A percentile compares a stretch with the other conserved stretches of the same genome.
These are phyloP conservation scores for Lyophyllum semitale DNA, from an alignment of 768 basidiomycete genomes.

Conservation along the genomic window DNA sequence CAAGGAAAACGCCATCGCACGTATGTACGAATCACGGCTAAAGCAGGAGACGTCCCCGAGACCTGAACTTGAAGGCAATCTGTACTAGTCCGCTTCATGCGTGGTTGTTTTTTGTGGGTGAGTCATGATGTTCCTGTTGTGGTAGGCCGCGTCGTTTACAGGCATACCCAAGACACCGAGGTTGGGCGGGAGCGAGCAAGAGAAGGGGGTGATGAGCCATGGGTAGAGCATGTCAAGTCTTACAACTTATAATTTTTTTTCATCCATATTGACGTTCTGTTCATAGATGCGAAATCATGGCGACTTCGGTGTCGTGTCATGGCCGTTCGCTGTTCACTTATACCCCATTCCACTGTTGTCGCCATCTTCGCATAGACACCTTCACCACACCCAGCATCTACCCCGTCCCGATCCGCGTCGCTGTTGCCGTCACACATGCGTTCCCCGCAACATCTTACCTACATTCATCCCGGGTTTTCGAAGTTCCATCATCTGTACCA, in stretches of 20 bases:
- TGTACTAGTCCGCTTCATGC: conserved; percentile 72
- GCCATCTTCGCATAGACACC: conserved; percentile 52
- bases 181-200: conserved; percentile 54
- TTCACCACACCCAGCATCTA: background rate
- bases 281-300: conserved; percentile 72
- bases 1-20: no score
- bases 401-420: background rate
- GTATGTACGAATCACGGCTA: no score
- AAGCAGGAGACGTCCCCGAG: no score
- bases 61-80: no score
- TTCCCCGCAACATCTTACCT: background rate
- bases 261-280: background rate
- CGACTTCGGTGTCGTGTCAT: conserved; percentile 75
- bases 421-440: background rate
- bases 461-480: background rate
- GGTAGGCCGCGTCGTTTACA: conserved; percentile 57
- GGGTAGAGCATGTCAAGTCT: conserved; percentile 49
- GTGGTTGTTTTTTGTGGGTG: conserved; percentile 80
- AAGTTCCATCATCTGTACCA: conserved; percentile 5
- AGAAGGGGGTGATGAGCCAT: conserved; percentile 57
- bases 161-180: conserved; percentile 63
- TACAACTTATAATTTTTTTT: background rate
- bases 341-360: conserved; percentile 71
- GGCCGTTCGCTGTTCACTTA: conserved; percentile 73
- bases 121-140: conserved; percentile 65